Evolutionary conservation across 2,329 filamentous ascomycete genomes (phyloP).

Genomic region (Thermothelomyces thermophilus): DNA sequence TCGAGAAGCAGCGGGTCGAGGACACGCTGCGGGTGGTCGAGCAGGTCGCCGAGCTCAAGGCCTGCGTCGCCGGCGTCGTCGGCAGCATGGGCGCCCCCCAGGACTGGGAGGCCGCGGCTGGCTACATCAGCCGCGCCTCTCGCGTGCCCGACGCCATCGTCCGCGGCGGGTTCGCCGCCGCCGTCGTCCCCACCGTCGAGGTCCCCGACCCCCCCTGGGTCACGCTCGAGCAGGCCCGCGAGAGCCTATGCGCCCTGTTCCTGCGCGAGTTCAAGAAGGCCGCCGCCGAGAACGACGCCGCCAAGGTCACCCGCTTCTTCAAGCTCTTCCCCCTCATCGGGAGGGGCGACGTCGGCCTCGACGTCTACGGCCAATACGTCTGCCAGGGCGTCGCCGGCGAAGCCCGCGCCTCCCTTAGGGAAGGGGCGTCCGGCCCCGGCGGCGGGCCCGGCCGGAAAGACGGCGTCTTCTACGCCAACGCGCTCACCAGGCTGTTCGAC

Average conservation of each 20-base stretch:
- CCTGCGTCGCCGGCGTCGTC: conserved; percentile 88
- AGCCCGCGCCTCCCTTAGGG: conserved; percentile 73
- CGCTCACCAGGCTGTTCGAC: conserved; percentile 87
- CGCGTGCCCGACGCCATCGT: conserved; percentile 75
- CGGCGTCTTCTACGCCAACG: conserved; percentile 84
- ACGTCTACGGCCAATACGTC: conserved; percentile 93
- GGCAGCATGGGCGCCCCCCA: conserved; percentile 97
- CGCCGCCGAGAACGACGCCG: conserved; percentile 75
- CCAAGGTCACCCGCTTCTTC: conserved; percentile 91
- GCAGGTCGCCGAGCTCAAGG: conserved; percentile 93
- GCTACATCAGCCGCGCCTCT: conserved; percentile 76
- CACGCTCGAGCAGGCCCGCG: conserved; percentile 79
- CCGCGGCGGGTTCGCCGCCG: conserved; percentile 77
- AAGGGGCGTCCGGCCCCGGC: conserved; percentile 50
- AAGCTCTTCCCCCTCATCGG: conserved; percentile 95
- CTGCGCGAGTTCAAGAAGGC: conserved; percentile 92
- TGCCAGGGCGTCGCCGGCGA: conserved; percentile 87
- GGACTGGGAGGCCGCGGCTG: conserved; percentile 96
- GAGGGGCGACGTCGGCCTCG: conserved; percentile 77
- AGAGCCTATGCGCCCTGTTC: conserved; percentile 85
- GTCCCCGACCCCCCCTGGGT: conserved; percentile 85
- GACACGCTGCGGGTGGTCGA: conserved; percentile 88
- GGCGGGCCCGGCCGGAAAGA: conserved; percentile 52
- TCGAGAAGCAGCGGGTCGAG: conserved; percentile 86
- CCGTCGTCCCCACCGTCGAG: conserved; percentile 91